Percentiles rank a stretch among this genome's conserved stretches.
Conservation (phyloP, 1,284 basidiomycete genomes). For the Mrakiaceae sp. region DNA sequence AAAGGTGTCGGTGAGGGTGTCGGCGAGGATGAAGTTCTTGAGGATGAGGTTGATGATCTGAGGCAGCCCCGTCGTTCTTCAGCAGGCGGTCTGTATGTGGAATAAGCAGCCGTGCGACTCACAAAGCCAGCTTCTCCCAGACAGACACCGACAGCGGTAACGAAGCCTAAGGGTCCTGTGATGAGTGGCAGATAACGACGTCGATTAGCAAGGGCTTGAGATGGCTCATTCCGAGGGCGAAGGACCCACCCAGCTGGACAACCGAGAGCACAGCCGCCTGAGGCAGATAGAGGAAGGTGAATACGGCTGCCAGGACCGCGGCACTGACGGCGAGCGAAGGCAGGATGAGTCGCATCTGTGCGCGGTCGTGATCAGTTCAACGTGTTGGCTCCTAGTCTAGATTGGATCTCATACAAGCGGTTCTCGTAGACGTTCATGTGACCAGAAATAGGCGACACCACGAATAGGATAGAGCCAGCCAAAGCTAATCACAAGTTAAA, state of each 20-base stretch:
- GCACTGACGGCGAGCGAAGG: slow-evolving; percentile 26
- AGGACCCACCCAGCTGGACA: slow-evolving; percentile 33
- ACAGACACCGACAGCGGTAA: slow-evolving; percentile 37
- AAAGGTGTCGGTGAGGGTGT: slow-evolving; percentile 41
- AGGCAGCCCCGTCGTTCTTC: neutral
- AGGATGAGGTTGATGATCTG: slow-evolving; percentile 17
- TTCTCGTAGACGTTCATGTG: slow-evolving; percentile 33
- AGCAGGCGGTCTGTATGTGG: neutral
- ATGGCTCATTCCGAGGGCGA: slow-evolving; percentile 43
- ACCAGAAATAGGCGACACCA: slow-evolving; percentile 34
- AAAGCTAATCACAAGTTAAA: neutral
- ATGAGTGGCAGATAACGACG: neutral
- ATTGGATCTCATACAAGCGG: slow-evolving; percentile 25
- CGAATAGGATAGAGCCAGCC: slow-evolving; percentile 16
- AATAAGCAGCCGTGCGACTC: neutral
- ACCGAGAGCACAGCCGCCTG: slow-evolving; percentile 54
- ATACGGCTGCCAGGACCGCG: slow-evolving; percentile 40
- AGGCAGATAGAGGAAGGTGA: slow-evolving; percentile 55
- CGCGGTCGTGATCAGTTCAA: slow-evolving; percentile 22
- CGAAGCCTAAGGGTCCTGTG: slow-evolving; percentile 26
- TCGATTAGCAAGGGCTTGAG: neutral
- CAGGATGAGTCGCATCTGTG: slow-evolving; percentile 24
- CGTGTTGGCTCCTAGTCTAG: neutral
- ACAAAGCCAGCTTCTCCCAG: slow-evolving; percentile 31
- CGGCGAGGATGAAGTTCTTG: slow-evolving; percentile 34